Base-by-base conservation (phyloP, 2,329 filamentous ascomycete species). In the Karstenula rhodostoma region DNA sequence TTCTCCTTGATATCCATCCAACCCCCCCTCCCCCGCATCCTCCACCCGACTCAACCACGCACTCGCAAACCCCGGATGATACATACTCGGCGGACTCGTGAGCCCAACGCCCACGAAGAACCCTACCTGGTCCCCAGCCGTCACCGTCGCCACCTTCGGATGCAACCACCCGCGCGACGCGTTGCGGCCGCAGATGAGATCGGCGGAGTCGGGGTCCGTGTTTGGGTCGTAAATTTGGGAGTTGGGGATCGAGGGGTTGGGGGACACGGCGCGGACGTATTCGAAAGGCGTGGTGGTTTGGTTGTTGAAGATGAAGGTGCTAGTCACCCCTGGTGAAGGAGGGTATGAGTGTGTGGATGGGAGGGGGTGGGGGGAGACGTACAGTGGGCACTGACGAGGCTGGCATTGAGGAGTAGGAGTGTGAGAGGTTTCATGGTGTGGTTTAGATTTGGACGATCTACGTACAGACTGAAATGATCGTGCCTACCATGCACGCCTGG, bases 181-280 rank as follows among this genome's bases (percentile, higher is more conserved):
- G 35, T 65, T 65, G 55, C 55, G 62, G 42, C 62, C 62, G 49
- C 62, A 65, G 22, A 57, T 60, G 4, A 62, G 23, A 49, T 62
- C 62, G 8, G 50, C 2, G 15, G 57, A 60, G 22, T 40, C 25
- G 6, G 57, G 57, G 43, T 65, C 42, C 33, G 29, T 48, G 27
- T 49, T 57, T 15, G 62, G 62, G 32, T 44, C 9, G 44, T 43
- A 43, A 32, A 42, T 35, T 27, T 37, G 13, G n/a, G 48, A 43
- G 15, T 12, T 44, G 15, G 51, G 37, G 13, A 4, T 43, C 22
- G 42, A 19, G 22, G 40, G 13, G 44, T 49, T 12, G 2, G 29
- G 25, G 7, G 33, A 19, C 8, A 27, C 37, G 15, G 49, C 47
- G 25, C 60, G 60, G 46, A 63, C 53, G 46, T 63, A 63, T 60